phyloP scores from a whole-genome alignment of 1,139 yeast genomes.

The Zygoascus hellenicus region DNA sequence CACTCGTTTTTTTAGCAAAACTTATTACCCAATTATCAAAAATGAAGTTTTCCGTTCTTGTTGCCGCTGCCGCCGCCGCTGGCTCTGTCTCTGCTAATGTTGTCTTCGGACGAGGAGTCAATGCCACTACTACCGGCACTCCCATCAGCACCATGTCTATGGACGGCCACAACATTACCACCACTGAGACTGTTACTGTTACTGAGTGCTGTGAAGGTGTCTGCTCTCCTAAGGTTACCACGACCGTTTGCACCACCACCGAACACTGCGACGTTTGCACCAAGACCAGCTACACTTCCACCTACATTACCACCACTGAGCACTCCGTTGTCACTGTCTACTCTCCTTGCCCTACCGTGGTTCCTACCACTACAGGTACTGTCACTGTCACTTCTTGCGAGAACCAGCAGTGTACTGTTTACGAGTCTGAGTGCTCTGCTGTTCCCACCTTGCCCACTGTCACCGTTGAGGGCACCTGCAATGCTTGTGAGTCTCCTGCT shows the following conservation, averaged over 20 bases:
- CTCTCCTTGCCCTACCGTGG: slow-evolving; percentile 20
- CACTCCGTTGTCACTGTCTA: slow-evolving; percentile 18
- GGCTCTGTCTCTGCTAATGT: neutral
- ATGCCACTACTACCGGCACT: slow-evolving; percentile 16
- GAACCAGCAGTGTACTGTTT: slow-evolving; percentile 3
- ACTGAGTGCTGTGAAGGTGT: slow-evolving; percentile 26
- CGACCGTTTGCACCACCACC: slow-evolving; percentile 21
- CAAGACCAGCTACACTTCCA: slow-evolving; percentile 16
- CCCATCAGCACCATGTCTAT: slow-evolving; percentile 16
- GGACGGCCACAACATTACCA: slow-evolving; percentile 5
- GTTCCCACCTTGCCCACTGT: slow-evolving; percentile 11
- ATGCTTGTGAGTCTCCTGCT: slow-evolving; percentile 8
- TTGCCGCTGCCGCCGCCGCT: slow-evolving; percentile 9
- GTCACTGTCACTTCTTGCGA: slow-evolving; percentile 9
- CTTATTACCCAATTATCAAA: neutral
- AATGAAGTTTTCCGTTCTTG: slow-evolving; percentile 9
- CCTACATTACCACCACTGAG: slow-evolving; percentile 18
- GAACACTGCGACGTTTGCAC: slow-evolving; percentile 19
- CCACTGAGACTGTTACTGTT: slow-evolving; percentile 25
- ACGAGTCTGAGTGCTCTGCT: slow-evolving; percentile 8
- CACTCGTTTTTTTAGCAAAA: slow-evolving; percentile 1
- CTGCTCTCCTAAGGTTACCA: slow-evolving; percentile 22
- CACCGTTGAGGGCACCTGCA: slow-evolving; percentile 12
- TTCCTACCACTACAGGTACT: slow-evolving; percentile 10
- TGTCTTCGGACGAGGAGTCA: slow-evolving; percentile 2